Base-by-base conservation (phyloP, 2,329 filamentous ascomycete species). In the Alternaria hordeiaustralica region DNA sequence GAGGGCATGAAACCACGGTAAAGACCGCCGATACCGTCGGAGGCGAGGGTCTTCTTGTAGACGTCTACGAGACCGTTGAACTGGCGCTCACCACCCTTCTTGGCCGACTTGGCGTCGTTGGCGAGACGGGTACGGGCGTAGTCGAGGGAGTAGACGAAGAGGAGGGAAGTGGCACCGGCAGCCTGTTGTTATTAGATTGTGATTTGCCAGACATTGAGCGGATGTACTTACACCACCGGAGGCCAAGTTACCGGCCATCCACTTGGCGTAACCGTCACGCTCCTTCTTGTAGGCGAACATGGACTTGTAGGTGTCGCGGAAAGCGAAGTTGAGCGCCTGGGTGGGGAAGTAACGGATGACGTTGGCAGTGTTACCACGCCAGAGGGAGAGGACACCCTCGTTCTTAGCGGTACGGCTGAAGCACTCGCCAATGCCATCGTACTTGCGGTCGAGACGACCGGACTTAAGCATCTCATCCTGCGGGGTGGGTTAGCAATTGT, bases 221-320 rank as follows among this genome's bases (percentile, higher is more conserved):
- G 4, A 15, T 43, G 13, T 41, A 91, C 90, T 84, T 92, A 93
- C 94, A 97, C 96, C 96, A 93, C 96, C 96, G 81, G 96, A 99
- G 83, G 96, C 96, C 87, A 99, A 88, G 93, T 99, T 99, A 90
- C 96, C 96, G 77, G 88, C 89, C 96, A 99, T 98, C 96, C 96
- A 99, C 92, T 94, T 94, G 83, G 86, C 88, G 86, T 99, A 99
- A 82, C 96, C 96, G 85, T 99, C 96, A 87, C 91, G 91, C 72
- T 99, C 96, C 92, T 98, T 98, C 94, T 98, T 99, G 94, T 93
- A 99, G 83, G 93, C 92, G 91, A 99, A 99, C 94, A 99, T 96
- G 83, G 92, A 89, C 94, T 99, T 99, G 94, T 97, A 99, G 91
- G 96, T 97, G 87, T 99, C 96, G 86, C 96, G 96, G 96, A 99